phyloP scores from a whole-genome alignment of 2,329 filamentous ascomycete species.

The Colletotrichum sp. region DNA sequence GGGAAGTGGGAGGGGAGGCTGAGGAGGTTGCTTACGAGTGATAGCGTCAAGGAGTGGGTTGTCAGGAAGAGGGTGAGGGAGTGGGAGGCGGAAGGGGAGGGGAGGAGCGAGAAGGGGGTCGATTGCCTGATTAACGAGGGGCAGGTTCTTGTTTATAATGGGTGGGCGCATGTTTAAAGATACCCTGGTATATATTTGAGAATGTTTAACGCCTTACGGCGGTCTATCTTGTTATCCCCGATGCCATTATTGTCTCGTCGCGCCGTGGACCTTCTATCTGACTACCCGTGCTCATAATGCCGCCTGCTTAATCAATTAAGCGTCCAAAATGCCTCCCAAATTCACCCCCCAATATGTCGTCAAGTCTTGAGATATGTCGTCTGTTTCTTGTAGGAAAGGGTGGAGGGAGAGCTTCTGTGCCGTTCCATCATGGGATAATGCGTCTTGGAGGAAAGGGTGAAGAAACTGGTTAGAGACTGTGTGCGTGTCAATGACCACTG shows the following conservation, averaged over 20 bases:
- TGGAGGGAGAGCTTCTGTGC: background rate
- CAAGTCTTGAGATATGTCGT: background rate
- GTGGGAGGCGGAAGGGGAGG: conserved; percentile 40
- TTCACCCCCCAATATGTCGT: background rate
- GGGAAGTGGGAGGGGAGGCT: conserved; percentile 66
- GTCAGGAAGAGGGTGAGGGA: conserved; percentile 41
- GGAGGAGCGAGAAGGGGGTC: conserved; percentile 47
- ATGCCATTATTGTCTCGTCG: background rate
- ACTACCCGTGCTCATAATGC: background rate
- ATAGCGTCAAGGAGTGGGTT: conserved; percentile 28
- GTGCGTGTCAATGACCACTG: background rate
- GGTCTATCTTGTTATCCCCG: background rate
- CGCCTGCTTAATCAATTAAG: background rate
- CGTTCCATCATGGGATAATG: background rate
- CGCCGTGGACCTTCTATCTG: background rate
- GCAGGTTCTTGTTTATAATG: conserved; percentile 61
- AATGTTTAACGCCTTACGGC: background rate
- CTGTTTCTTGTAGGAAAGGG: background rate
- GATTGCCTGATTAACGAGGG: conserved; percentile 66
- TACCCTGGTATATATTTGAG: background rate
- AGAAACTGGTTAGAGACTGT: no score
- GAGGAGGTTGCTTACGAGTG: conserved; percentile 43
- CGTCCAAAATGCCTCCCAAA: background rate
- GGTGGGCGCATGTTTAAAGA: conserved; percentile 60
- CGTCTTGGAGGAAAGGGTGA: background rate